phyloP scores from a whole-genome alignment of 495 filamentous ascomycete genomes.

The Thozetella sp. region DNA sequence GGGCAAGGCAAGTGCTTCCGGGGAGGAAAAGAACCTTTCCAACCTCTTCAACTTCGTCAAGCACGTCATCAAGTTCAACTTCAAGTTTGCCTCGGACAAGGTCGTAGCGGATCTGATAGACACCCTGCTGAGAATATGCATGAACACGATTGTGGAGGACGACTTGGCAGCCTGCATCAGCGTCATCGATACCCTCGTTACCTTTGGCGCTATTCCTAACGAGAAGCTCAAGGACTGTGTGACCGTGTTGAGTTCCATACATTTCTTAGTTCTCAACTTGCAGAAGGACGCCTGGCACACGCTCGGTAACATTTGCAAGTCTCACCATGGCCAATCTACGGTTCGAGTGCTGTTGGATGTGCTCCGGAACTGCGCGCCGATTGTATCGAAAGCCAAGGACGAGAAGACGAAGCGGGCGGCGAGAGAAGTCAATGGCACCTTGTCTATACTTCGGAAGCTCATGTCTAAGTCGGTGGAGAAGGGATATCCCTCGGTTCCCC shows the following conservation, averaged over 20 bases:
- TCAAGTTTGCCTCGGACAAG: conserved; percentile 68
- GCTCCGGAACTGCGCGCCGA: conserved; percentile 50
- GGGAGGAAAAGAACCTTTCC: conserved; percentile 69
- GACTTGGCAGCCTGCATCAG: conserved; percentile 78
- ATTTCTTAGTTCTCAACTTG: conserved; percentile 70
- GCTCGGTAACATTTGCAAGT: conserved; percentile 75
- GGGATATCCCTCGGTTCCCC: conserved; percentile 63
- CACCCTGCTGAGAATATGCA: conserved; percentile 71
- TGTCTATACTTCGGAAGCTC: conserved; percentile 69
- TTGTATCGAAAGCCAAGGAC: conserved; percentile 57
- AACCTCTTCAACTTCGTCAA: conserved; percentile 73
- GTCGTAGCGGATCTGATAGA: conserved; percentile 69
- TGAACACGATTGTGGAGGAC: conserved; percentile 67
- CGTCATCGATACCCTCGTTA: conserved; percentile 78
- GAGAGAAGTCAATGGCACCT: conserved; percentile 63
- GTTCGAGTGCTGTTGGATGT: conserved; percentile 66
- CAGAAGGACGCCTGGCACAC: conserved; percentile 75
- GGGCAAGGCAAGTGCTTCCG: conserved; percentile 48
- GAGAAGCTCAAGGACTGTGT: conserved; percentile 68
- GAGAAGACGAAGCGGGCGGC: conserved; percentile 28
- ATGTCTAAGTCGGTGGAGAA: conserved; percentile 59
- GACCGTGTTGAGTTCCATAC: conserved; percentile 80
- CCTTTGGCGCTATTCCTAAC: conserved; percentile 75
- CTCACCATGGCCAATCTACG: conserved; percentile 74
- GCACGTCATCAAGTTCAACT: conserved; percentile 85